Base-by-base conservation (phyloP, 2,329 filamentous ascomycete genomes). In the Coleophoma cylindrospora region DNA sequence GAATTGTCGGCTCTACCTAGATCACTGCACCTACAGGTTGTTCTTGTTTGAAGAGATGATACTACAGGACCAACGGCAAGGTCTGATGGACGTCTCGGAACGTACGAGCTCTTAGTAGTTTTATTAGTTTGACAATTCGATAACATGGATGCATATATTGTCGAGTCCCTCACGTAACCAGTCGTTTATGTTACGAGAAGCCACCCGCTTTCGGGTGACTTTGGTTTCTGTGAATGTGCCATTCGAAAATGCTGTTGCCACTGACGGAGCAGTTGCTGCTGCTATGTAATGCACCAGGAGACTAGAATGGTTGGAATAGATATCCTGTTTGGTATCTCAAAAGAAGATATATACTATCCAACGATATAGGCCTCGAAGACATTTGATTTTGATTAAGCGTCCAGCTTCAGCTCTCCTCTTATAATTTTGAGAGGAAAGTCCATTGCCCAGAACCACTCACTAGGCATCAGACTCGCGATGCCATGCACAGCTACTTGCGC, bases 131-230 rank as follows among this genome's bases (percentile, higher is more conserved):
- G n/a, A n/a, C n/a, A n/a, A n/a, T 54, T 56, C 34, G 44, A 56
- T 15, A 52, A 36, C 4, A 40, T 56, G 4, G 48, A 56, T 17
- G 32, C 22, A 1, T 48, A 56, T n/a, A 21, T 57, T 2, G 15
- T 57, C 4, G 12, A 36, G 11, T 36, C 56, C 9, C 38, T 57
- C 14, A 50, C 55, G 9, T 43, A 50, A 19, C 40, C 52, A 45
- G 54, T 50, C 1, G 55, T 41, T 11, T 58, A 48, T 49, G 52
- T 19, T 58, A 14, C 43, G 47, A 37, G 56, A 58, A 46, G 56
- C 54, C 6, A 57, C 54, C 10, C 51, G 56, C n/a, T 58, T 57
- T 17, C 55, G 57, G 37, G 45, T 6, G 3, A 58, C 50, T 0
- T 13, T 55, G 2, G 49, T 40, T 33, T 19, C 22, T 0, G 50